phyloP scores from a whole-genome alignment of 1,284 basidiomycete species.

The Sporisorium exsertum region DNA sequence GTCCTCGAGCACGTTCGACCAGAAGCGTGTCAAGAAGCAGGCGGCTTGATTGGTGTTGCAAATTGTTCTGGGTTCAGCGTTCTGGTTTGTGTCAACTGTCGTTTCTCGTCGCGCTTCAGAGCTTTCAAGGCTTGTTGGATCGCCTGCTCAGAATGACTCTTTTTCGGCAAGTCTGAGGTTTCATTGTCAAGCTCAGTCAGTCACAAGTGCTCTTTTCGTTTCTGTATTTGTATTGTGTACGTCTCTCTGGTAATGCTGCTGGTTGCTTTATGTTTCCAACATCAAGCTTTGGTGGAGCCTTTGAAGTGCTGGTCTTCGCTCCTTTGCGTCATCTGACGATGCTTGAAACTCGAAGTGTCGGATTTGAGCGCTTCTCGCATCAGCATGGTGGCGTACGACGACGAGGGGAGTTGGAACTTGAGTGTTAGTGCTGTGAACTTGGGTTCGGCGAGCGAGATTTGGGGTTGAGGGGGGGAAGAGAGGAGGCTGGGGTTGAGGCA shows the following conservation, averaged over 20 bases:
- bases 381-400: slow-evolving; percentile 67
- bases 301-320: slow-evolving; percentile 56
- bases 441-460: background rate
- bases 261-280: too few species aligned
- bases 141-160: background rate
- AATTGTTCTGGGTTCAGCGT: too few species aligned
- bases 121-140: background rate
- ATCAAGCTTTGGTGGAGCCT: slow-evolving; percentile 8
- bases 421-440: slow-evolving; percentile 61
- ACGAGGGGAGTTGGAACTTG: slow-evolving; percentile 59
- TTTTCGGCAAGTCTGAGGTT: background rate
- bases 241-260: slow-evolving; percentile 3
- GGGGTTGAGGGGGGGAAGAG: background rate
- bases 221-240: slow-evolving; percentile 33
- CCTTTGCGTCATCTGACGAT: slow-evolving; percentile 50
- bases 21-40: slow-evolving; percentile 53
- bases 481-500: slow-evolving; percentile 68
- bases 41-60: slow-evolving; percentile 22
- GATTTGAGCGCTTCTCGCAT: slow-evolving; percentile 65
- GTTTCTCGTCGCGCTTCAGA: background rate
- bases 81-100: background rate
- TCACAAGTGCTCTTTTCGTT: slow-evolving; percentile 2
- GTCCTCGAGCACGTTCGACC: slow-evolving; percentile 24
- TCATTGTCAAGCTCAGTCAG: slow-evolving; percentile 2
- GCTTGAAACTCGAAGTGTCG: slow-evolving; percentile 61